Conservation (phyloP, 768 basidiomycete genomes). For the Boletus huronensis region DNA sequence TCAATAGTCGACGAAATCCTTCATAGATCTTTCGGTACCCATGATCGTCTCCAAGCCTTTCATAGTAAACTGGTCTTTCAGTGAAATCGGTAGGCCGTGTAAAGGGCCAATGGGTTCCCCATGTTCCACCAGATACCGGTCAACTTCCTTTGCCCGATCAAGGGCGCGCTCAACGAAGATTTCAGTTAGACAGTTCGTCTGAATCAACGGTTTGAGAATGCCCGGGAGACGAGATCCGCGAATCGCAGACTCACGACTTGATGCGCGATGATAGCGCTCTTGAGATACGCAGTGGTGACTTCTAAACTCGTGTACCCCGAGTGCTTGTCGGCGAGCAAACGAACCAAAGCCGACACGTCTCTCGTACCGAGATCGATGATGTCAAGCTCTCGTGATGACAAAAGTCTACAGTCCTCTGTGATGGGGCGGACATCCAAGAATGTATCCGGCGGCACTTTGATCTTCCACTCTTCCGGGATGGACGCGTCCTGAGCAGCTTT, state of each 20-base stretch:
- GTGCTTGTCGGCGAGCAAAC: slow-evolving; percentile 17
- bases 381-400: slow-evolving; percentile 21
- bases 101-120: slow-evolving; percentile 38
- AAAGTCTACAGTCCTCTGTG: slow-evolving; percentile 20
- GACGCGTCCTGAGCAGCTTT: slow-evolving; percentile 22
- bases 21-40: slow-evolving; percentile 30
- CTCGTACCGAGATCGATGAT: slow-evolving; percentile 23
- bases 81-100: slow-evolving; percentile 43
- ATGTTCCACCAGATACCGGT: slow-evolving; percentile 18
- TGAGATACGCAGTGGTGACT: slow-evolving; percentile 29
- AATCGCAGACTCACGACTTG: slow-evolving; percentile 18
- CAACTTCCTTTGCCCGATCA: slow-evolving; percentile 26
- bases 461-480: slow-evolving; percentile 23
- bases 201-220: neutral
- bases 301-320: slow-evolving; percentile 26
- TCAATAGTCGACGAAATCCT: neutral
- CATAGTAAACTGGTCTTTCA: slow-evolving; percentile 55
- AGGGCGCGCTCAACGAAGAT: slow-evolving; percentile 27
- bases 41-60: slow-evolving; percentile 60
- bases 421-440: slow-evolving; percentile 20
- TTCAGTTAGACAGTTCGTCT: slow-evolving; percentile 30
- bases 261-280: slow-evolving; percentile 28
- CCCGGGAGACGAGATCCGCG: neutral
- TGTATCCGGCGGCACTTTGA: slow-evolving; percentile 17
- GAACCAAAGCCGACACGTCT: slow-evolving; percentile 23